Conservation (phyloP, 805 yeast species). For the Lachancea fermentati region DNA sequence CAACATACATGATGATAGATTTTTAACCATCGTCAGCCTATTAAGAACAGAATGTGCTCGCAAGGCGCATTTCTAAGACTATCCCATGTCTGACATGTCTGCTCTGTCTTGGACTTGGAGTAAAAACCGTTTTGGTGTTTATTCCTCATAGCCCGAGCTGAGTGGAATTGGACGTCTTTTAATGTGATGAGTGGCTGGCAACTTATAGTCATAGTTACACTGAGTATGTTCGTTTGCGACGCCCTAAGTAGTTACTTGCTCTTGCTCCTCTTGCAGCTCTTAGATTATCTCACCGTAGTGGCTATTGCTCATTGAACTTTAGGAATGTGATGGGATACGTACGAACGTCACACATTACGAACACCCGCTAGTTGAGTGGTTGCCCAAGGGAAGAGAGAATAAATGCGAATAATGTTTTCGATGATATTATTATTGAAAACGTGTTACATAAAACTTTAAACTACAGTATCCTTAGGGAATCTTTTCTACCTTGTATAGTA, state of each 20-base stretch:
- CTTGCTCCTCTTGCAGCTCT: too few relatives aligned
- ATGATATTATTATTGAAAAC: slow-evolving; percentile 11
- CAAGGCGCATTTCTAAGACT: slow-evolving; percentile 18
- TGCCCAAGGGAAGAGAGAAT: background rate
- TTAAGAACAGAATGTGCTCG: slow-evolving; percentile 24
- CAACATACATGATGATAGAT: slow-evolving; percentile 29
- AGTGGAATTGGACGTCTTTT: slow-evolving; percentile 36
- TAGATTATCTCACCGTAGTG: too few relatives aligned
- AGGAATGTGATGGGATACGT: too few relatives aligned
- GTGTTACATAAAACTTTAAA: slow-evolving; percentile 9
- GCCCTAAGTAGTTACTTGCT: too few relatives aligned
- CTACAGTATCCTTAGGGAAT: slow-evolving; percentile 8
- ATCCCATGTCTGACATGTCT: slow-evolving; percentile 13
- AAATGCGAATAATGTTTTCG: background rate
- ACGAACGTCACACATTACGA: background rate
- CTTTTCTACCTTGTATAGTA: slow-evolving; percentile 20
- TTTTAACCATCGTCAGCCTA: slow-evolving; percentile 28
- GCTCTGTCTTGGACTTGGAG: slow-evolving; percentile 4
- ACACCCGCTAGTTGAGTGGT: background rate
- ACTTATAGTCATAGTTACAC: slow-evolving; percentile 78
- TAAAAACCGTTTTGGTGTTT: slow-evolving; percentile 20
- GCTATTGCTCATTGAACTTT: too few relatives aligned
- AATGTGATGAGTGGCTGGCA: slow-evolving; percentile 58
- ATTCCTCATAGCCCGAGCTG: slow-evolving; percentile 5
- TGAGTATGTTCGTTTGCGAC: slow-evolving; percentile 31